Evolutionary conservation across 306 rosid species (phyloP).

Genomic region (Rubus idaeus): DNA sequence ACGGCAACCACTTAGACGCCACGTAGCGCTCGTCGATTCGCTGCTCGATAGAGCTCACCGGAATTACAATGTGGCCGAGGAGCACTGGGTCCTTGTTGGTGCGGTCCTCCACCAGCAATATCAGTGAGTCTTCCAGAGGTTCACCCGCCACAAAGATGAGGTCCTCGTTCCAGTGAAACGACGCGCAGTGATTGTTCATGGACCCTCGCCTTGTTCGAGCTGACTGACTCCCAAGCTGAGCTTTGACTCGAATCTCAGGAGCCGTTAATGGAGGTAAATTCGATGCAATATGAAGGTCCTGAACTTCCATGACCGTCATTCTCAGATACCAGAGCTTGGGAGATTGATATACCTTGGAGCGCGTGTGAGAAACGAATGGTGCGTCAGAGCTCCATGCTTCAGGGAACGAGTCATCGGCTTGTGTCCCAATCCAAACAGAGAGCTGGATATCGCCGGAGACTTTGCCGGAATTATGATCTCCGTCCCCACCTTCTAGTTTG

Average conservation of each 20-base stretch:
- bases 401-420: slow-evolving; percentile 52
- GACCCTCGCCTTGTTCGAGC: slow-evolving; percentile 67
- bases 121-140: slow-evolving; percentile 80
- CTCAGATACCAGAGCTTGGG: slow-evolving; percentile 62
- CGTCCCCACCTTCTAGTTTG: slow-evolving; percentile 43
- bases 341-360: slow-evolving; percentile 60
- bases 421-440: slow-evolving; percentile 61
- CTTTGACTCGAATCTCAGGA: slow-evolving; percentile 72
- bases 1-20: slow-evolving; percentile 67
- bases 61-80: slow-evolving; percentile 65
- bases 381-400: slow-evolving; percentile 64
- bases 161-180: slow-evolving; percentile 88
- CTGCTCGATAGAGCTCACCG: slow-evolving; percentile 66
- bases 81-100: slow-evolving; percentile 53
- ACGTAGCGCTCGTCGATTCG: slow-evolving; percentile 86
- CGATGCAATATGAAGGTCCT: slow-evolving; percentile 57
- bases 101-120: slow-evolving; percentile 71
- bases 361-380: slow-evolving; percentile 47
- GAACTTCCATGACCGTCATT: slow-evolving; percentile 50
- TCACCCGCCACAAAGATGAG: slow-evolving; percentile 84
- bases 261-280: slow-evolving; percentile 88
- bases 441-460: slow-evolving; percentile 57
- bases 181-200: slow-evolving; percentile 76
- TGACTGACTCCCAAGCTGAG: slow-evolving; percentile 70
- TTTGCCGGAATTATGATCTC: slow-evolving; percentile 29